Percentiles rank a stretch among this genome's conserved stretches.
Conservation (phyloP, 2,329 filamentous ascomycete genomes). For the Talaromyces sp. region DNA sequence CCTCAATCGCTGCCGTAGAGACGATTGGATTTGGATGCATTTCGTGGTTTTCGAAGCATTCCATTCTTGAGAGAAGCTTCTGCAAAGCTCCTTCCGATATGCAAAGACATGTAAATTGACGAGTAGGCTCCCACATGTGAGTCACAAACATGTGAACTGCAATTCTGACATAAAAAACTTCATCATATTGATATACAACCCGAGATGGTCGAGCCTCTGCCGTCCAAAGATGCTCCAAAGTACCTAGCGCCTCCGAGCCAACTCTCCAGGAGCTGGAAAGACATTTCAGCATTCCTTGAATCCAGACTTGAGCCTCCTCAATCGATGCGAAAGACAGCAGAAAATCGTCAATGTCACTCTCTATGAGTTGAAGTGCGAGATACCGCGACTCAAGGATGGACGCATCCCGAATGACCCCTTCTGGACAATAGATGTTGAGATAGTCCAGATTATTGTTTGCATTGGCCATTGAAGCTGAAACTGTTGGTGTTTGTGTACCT, state of each 20-base stretch:
- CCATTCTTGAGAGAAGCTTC: background rate
- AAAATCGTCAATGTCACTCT: constrained; percentile 7
- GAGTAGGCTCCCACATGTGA: constrained; percentile 5
- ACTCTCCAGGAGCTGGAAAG: background rate
- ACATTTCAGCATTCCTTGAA: background rate
- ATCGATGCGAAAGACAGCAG: constrained; percentile 7
- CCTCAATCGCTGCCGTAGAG: background rate
- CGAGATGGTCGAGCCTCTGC: background rate
- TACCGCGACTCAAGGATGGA: constrained; percentile 7
- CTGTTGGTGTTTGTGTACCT: background rate
- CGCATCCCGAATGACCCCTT: constrained; percentile 9
- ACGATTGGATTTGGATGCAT: background rate
- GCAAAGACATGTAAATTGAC: constrained; percentile 8
- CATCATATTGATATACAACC: background rate
- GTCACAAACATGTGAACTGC: constrained; percentile 7
- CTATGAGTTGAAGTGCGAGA: constrained; percentile 6
- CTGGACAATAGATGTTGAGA: constrained; percentile 1
- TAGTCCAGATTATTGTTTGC: background rate
- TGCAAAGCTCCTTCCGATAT: constrained; percentile 6
- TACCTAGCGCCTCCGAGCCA: background rate
- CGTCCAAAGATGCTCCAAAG: background rate
- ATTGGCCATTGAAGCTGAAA: background rate
- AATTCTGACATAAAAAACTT: constrained; percentile 6
- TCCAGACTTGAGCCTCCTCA: background rate
- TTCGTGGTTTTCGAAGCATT: background rate